Evolutionary conservation across 2,329 filamentous ascomycete genomes (phyloP).

Genomic region (Pestalotiopsis sp.): DNA sequence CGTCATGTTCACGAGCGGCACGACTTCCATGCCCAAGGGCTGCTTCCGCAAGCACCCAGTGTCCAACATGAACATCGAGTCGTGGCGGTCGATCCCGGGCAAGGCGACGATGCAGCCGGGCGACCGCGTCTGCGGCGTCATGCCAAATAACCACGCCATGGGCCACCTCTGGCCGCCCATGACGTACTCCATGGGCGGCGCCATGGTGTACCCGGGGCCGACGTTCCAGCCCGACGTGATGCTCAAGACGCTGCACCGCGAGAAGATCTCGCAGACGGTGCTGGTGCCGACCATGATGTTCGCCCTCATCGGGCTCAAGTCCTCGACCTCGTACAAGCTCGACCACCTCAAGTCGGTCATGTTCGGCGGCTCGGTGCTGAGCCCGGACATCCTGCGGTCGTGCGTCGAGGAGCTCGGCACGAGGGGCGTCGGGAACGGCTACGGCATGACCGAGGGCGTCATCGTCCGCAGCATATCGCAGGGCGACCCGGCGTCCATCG

Average conservation of each 20-base stretch:
- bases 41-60: background rate
- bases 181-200: background rate
- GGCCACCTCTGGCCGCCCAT: background rate
- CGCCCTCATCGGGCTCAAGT: slow-evolving; percentile 3
- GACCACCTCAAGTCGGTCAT: slow-evolving; percentile 5
- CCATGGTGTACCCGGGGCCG: slow-evolving; percentile 7
- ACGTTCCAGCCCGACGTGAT: slow-evolving; percentile 8
- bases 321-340: background rate
- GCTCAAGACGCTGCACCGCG: slow-evolving; percentile 5
- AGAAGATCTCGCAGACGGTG: slow-evolving; percentile 10
- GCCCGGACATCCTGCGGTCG: background rate
- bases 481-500: background rate
- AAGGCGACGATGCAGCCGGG: background rate
- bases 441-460: slow-evolving; percentile 9
- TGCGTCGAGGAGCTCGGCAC: slow-evolving; percentile 8
- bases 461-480: background rate
- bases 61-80: background rate
- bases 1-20: slow-evolving; percentile 12
- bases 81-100: background rate
- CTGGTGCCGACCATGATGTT: slow-evolving; percentile 8
- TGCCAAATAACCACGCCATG: slow-evolving; percentile 14
- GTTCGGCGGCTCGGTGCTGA: slow-evolving; percentile 7
- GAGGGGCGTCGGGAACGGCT: slow-evolving; percentile 2
- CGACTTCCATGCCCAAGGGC: slow-evolving; percentile 11
- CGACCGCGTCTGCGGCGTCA: background rate